These are phyloP conservation scores for Fistulifera pelliculosa DNA, from an alignment of 108 stramenopile species.

Conservation along the genomic window DNA sequence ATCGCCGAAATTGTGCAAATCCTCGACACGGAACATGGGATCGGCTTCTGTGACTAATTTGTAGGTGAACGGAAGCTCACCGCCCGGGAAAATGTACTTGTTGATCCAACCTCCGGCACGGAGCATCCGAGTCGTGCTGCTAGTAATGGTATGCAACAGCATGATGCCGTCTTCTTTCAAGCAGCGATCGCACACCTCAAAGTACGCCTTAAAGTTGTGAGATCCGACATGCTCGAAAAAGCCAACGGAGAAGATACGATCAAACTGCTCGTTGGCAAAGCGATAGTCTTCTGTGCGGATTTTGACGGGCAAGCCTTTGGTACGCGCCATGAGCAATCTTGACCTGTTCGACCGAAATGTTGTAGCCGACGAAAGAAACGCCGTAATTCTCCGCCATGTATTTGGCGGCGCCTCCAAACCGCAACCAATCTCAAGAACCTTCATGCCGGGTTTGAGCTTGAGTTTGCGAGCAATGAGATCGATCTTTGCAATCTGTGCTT, in stretches of 20 bases:
- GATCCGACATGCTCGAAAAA: not conserved
- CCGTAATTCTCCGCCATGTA: not conserved
- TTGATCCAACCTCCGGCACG: not conserved
- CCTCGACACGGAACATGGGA: not conserved
- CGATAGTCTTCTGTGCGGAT: not conserved
- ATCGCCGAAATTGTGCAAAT: not conserved
- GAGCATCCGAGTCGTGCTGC: not conserved
- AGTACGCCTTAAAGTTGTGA: not conserved
- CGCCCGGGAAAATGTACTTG: constrained; percentile 4
- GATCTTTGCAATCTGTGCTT: too few species aligned
- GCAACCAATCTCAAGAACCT: constrained; percentile 59
- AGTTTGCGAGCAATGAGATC: too few species aligned
- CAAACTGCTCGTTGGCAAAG: not conserved
- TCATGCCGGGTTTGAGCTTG: too few species aligned
- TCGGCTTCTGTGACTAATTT: not conserved
- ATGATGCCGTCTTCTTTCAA: not conserved
- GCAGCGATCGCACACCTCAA: not conserved
- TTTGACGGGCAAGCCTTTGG: not conserved
- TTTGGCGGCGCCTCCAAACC: constrained; percentile 46
- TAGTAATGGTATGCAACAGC: not conserved
- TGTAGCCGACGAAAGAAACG: not conserved
- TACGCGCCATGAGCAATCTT: not conserved
- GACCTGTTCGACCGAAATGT: not conserved
- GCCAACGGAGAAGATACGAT: not conserved
- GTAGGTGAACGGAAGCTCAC: not conserved